Evolutionary conservation across 208 protist genomes (phyloP).

Genomic region (Phytomonas sp.): DNA sequence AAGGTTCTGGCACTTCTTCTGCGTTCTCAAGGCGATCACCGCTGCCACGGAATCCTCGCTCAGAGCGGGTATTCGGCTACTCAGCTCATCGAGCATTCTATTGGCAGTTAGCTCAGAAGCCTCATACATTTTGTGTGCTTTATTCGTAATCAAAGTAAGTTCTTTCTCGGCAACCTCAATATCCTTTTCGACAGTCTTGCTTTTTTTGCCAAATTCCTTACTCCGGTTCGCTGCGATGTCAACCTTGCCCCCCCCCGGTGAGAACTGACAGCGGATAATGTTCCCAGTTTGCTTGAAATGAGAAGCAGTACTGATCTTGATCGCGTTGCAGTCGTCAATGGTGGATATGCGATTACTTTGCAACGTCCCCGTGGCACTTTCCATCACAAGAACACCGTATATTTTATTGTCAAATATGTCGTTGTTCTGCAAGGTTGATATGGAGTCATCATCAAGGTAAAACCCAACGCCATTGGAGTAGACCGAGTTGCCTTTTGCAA

Average conservation of each 20-base stretch:
- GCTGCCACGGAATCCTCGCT: not conserved
- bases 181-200: not conserved
- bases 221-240: not conserved
- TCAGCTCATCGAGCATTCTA: not conserved
- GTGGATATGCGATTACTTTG: conserved; percentile 70
- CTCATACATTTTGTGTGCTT: not conserved
- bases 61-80: not conserved
- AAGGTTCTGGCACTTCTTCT: not conserved
- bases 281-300: conserved; percentile 49
- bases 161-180: not conserved
- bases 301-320: conserved; percentile 43
- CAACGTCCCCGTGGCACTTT: conserved; percentile 35
- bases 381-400: conserved; percentile 33
- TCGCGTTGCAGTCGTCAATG: conserved; percentile 40
- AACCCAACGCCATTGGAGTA: conserved; percentile 61
- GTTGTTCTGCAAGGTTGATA: conserved; percentile 36
- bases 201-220: not conserved
- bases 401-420: conserved; percentile 80
- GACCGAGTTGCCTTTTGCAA: conserved; percentile 40
- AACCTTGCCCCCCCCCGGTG: conserved; percentile 22
- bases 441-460: conserved; percentile 34
- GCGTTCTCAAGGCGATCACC: not conserved
- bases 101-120: not conserved
- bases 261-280: conserved; percentile 81
- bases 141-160: not conserved